Base-by-base conservation (phyloP, 1,139 yeast genomes). In the Diutina rugosa region DNA sequence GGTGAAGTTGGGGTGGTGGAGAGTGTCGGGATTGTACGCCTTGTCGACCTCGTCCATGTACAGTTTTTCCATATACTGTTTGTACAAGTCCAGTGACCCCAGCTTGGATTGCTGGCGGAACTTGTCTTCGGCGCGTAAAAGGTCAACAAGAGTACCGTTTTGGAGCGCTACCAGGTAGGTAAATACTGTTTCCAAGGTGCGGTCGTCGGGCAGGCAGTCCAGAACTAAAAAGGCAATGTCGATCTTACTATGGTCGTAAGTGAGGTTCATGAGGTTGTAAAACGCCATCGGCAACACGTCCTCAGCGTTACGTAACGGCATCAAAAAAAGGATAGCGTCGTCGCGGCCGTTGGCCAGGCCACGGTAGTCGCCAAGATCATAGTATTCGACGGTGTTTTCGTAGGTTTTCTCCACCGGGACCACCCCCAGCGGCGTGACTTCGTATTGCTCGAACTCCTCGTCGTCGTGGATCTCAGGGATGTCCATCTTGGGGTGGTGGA, bases 171-270 rank as follows among this genome's bases (percentile, higher is more conserved):
- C 77, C 5, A 88, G 76, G 65, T 81, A 85, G 56, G 84, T 83
- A 61, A 85, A 78, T 21, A 88, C 77, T 1, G 85, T 77, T 57
- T 85, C 85, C 62, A 87, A 69, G 0, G 97, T 89, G 56, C 77
- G 76, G 66, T 91, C 98, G 56, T 77, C 80, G 60, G 84, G 84
- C 1, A 90, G 81, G 64, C 93, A 87, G 69, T 90, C 97, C 56
- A 93, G 85, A 6, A 90, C 93, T 64, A 90, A 74, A 65, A 90
- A 89, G 38, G 93, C 95, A 61, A 90, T 75, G 69, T 90, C 97
- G 58, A 90, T 85, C 61, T 87, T 73, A 35, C 80, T 77, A 67
- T 90, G 97, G 58, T 90, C 90, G 67, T 90, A 90, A 2, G 95
- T 86, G 67, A 90, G 74, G 67, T 88, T 88, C 90, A 87, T 86